Conservation (phyloP, 495 filamentous ascomycete species). For the Cercophora scortea region DNA sequence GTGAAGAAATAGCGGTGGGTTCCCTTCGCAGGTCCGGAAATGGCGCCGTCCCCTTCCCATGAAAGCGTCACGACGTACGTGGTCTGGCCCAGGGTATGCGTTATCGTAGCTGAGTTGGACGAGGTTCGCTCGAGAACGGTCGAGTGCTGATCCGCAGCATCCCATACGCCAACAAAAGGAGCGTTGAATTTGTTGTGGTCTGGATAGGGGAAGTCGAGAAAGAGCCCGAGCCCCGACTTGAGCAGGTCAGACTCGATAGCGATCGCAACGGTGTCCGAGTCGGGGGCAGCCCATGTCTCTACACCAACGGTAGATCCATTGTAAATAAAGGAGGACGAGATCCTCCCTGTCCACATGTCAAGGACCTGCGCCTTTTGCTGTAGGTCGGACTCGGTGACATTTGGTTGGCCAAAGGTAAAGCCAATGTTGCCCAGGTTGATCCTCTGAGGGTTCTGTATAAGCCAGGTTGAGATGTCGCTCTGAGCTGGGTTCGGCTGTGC, state of each 20-base stretch:
- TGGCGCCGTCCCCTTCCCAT: conserved; percentile 29
- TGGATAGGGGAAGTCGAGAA: conserved; percentile 45
- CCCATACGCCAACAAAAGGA: conserved; percentile 42
- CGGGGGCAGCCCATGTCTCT: conserved; percentile 37
- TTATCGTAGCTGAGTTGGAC: conserved; percentile 29
- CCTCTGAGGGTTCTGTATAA: conserved; percentile 46
- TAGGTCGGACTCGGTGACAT: conserved; percentile 32
- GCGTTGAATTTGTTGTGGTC: conserved; percentile 38
- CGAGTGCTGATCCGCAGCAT: conserved; percentile 34
- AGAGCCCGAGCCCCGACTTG: conserved; percentile 30
- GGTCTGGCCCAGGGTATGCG: conserved; percentile 34
- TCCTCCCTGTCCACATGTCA: conserved; percentile 41
- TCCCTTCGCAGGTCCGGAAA: conserved; percentile 22
- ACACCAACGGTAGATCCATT: conserved; percentile 31
- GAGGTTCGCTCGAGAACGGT: conserved; percentile 23
- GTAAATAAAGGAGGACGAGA: conserved; percentile 38
- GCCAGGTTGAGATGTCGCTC: conserved; percentile 44
- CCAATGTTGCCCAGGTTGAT: conserved; percentile 43
- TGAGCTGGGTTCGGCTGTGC: conserved; percentile 44
- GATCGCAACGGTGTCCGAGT: conserved; percentile 40
- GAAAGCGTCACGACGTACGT: conserved; percentile 33
- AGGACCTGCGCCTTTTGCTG: conserved; percentile 34
- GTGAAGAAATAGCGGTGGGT: conserved; percentile 41
- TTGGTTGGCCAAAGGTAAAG: conserved; percentile 31
- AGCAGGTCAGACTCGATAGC: conserved; percentile 33